These are phyloP conservation scores for Datisca glomerata DNA, from an alignment of 306 rosid species.

Conservation along the genomic window DNA sequence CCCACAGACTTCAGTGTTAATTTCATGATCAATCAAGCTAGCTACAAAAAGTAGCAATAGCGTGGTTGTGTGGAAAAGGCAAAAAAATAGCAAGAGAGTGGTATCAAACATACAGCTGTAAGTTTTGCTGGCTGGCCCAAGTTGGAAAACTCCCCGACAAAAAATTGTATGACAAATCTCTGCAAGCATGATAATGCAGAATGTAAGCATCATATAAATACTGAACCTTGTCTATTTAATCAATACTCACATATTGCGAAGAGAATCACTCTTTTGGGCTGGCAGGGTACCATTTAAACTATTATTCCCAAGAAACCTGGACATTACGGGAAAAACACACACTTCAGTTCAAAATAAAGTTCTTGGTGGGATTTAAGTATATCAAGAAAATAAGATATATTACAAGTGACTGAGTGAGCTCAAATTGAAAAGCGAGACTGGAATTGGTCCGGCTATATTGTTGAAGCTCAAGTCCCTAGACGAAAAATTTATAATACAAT, in stretches of 20 bases:
- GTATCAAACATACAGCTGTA: constrained; percentile 39
- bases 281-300: constrained; percentile 53
- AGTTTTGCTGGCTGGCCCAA: constrained; percentile 38
- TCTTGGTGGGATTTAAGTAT: constrained; percentile 2
- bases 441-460: constrained; percentile 46
- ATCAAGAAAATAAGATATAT: constrained; percentile 10
- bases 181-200: constrained; percentile 22
- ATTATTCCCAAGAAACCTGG: constrained; percentile 79
- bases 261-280: constrained; percentile 25
- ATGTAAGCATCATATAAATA: not conserved
- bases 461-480: constrained; percentile 93
- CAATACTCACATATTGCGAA: constrained; percentile 44
- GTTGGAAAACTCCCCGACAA: constrained; percentile 63
- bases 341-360: constrained; percentile 7
- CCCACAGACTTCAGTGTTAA: constrained; percentile 8
- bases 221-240: not conserved
- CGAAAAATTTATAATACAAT: too few relatives aligned
- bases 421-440: constrained; percentile 52
- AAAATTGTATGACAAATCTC: constrained; percentile 79
- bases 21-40: constrained; percentile 6
- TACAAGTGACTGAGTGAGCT: constrained; percentile 50
- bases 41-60: not conserved
- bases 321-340: constrained; percentile 2
- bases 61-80: constrained; percentile 1
- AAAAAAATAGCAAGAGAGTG: not conserved